Base-by-base conservation (phyloP, 2,329 filamentous ascomycete genomes). In the Trichoderma sp. region DNA sequence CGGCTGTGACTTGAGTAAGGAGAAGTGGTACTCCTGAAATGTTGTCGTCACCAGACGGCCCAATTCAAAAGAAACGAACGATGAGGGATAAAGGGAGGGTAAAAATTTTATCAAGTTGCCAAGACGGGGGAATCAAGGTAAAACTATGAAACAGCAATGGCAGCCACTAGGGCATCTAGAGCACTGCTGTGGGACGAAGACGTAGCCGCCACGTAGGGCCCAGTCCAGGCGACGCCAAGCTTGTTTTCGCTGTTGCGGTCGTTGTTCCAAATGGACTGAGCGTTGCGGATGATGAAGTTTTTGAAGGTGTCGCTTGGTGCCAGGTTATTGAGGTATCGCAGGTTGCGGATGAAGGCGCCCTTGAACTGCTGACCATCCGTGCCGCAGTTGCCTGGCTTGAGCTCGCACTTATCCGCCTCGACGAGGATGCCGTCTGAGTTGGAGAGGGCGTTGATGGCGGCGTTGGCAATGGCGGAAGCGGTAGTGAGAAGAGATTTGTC, bases 331-430 rank as follows among this genome's bases (percentile, higher is more conserved):
- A 93, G 77, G 65, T 85, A 84, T 37, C 83, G 81, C 22, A 93
- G 78, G 73, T 91, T 91, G 22, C 89, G 84, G 17, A 86, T 82
- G 70, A 92, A 91, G 39, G 92, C 81, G 4, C 90, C 90, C 77
- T 93, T 92, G 83, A 92, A 93, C 73, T 91, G 87, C 37, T 86
- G 82, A 1, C 82, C 84, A 68, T 89, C 84, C 19, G 73, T 75
- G 12, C 79, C 81, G 64, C 82, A 86, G 70, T 79, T 71, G 48
- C 76, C 76, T 9, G 70, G 60, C 15, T 71, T 67, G 19, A 75
- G 73, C 69, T 80, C 78, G 67, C 79, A 80, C 39, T 75, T 71
- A 69, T 77, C 77, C 9, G 73, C 72, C 72, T 80, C 79, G 15
- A 74, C 70, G 5, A 89, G 77, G 29, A 89, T 79, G 12, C 83